Evolutionary conservation across 768 basidiomycete genomes (phyloP), one percentile per base, ranked within the genome.

Genomic region (Agaricus subrufescens): DNA sequence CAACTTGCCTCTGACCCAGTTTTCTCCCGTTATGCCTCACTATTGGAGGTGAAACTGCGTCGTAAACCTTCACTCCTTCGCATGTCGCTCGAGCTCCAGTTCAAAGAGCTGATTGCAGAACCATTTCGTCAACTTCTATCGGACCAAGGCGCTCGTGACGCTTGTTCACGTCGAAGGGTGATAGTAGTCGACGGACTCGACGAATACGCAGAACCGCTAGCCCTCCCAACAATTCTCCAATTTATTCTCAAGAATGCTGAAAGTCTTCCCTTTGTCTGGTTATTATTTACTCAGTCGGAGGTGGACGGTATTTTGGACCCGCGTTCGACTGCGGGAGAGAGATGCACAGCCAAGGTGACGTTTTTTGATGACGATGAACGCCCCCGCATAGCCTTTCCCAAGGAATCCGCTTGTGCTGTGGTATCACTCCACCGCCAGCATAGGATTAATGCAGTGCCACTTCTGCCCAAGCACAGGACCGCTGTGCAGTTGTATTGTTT

Each of bases 301-400:
- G 26, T 69, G 65, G 4, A 31, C 9, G 31, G 9, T 9, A 31
- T 31, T 31, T 9, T 4, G 31, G 31, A 31, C 31, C 4, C 4
- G 31, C 31, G 4, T 31, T 31, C 31, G 66, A 66, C 65, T 3
- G 3, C 40, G 7, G 12, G 50, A 1, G 47, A 57, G 4, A n/a
- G n/a, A n/a, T n/a, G n/a, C n/a, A n/a, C n/a, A n/a, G n/a, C n/a
- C n/a, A n/a, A n/a, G n/a, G n/a, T n/a, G n/a, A n/a, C n/a, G n/a
- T n/a, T n/a, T n/a, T n/a, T n/a, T n/a, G n/a, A n/a, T n/a, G n/a
- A n/a, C n/a, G n/a, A n/a, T n/a, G n/a, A n/a, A n/a, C n/a, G n/a
- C n/a, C n/a, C n/a, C n/a, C n/a, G n/a, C n/a, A n/a, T n/a, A n/a
- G n/a, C n/a, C n/a, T n/a, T n/a, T n/a, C n/a, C n/a, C n/a, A n/a